Evolutionary conservation across 306 rosid species (phyloP), one percentile per base, ranked within the genome.

Genomic region (Mimosa pudica): DNA sequence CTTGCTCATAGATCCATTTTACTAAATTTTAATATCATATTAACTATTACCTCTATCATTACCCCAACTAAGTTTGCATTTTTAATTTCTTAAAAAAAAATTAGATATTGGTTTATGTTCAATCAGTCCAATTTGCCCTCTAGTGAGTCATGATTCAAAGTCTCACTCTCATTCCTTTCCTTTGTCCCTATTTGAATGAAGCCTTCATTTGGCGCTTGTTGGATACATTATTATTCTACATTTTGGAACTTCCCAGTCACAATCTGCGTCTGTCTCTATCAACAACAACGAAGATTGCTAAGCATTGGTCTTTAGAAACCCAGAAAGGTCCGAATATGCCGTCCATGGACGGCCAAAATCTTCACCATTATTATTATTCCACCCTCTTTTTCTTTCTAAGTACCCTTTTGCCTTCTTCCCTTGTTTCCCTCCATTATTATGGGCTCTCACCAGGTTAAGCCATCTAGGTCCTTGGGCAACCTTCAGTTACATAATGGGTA

Each of bases 361-460:
- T 24, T 10, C 1, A 36, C 5, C 3, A 61, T 61, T 6, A 61
- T 61, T 10, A 61, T 61, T 6, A 61, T 61, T 10, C 41, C 30
- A 10, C 67, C 7, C 1, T 30, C 67, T 0, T 61, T 61, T 4
- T 61, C 67, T 61, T 30, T 61, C 41, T 30, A 61, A 30, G 4
- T 30, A 61, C 67, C 16, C 6, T 61, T 30, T 61, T 30, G 38
- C 41, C 8, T 24, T 24, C 66, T 18, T 60, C 66, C 4, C 16
- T 17, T 30, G 14, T 4, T 30, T 30, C 30, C 9, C 30, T 24
- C 30, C 30, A 24, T 24, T 14, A 30, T 13, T 61, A 61, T 61
- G 67, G 67, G 67, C 67, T 61, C 67, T 30, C 67, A 24, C 41
- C 67, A 61, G 67, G 41, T 30, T 61, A 61, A 61, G 67, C 41